phyloP scores from a whole-genome alignment of 169 alveolate genomes.

The Miamiensis avidus region DNA sequence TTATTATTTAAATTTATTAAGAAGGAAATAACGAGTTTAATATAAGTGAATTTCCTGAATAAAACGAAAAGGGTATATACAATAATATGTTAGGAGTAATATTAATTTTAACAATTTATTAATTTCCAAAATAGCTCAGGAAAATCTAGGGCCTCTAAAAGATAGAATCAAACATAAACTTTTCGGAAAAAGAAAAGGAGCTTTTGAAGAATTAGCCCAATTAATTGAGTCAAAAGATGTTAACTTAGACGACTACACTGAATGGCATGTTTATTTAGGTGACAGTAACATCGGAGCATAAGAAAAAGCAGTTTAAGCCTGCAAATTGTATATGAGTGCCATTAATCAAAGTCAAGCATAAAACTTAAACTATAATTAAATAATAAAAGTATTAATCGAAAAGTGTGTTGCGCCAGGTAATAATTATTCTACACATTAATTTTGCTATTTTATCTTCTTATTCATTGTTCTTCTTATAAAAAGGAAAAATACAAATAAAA shows the following conservation, averaged over 20 bases:
- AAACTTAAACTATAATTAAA: slow-evolving; percentile 22
- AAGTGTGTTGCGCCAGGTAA: slow-evolving; percentile 43
- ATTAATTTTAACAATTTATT: too few species aligned
- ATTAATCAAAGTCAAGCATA: slow-evolving; percentile 1
- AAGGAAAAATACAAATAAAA: background rate
- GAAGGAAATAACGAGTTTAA: too few species aligned
- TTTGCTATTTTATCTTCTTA: too few species aligned
- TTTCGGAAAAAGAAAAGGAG: slow-evolving; percentile 33
- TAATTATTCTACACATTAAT: background rate
- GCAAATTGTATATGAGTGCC: slow-evolving; percentile 1
- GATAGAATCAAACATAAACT: slow-evolving; percentile 14
- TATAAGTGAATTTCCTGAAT: too few species aligned
- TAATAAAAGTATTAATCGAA: slow-evolving; percentile 12
- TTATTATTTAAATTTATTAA: too few species aligned
- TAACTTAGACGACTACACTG: slow-evolving; percentile 16
- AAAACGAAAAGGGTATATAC: too few species aligned
- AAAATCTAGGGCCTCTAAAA: slow-evolving; percentile 9
- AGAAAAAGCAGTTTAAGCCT: slow-evolving; percentile 31
- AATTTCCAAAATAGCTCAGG: too few species aligned
- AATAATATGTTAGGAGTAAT: too few species aligned
- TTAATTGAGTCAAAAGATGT: slow-evolving; percentile 3
- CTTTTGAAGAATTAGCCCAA: slow-evolving; percentile 34
- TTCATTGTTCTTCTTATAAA: too few species aligned
- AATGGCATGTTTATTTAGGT: slow-evolving; percentile 19
- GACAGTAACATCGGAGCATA: slow-evolving; percentile 31